Evolutionary conservation across 116 monocot genomes (phyloP).

Genomic region (Phalaenopsis hybrid): DNA sequence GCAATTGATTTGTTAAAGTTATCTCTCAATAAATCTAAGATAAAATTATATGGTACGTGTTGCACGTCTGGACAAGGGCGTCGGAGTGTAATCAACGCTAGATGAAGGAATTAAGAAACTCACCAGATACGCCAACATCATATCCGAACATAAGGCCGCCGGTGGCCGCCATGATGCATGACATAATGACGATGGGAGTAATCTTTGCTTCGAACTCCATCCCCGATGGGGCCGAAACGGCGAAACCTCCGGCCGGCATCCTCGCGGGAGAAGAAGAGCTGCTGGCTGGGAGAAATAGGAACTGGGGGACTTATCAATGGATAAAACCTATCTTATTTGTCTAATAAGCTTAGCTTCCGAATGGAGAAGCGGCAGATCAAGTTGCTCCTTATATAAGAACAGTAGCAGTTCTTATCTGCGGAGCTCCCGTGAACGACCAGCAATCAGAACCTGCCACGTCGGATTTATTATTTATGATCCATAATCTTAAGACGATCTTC

Average conservation of each 20-base stretch:
- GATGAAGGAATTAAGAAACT: not conserved
- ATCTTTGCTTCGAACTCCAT: slow-evolving; percentile 71
- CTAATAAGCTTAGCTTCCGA: too few species aligned
- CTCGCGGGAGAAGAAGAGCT: not conserved
- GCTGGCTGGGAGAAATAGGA: not conserved
- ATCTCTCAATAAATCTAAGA: too few species aligned
- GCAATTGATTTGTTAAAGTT: too few species aligned
- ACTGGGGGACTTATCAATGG: not conserved
- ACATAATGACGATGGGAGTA: slow-evolving; percentile 70
- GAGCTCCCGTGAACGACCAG: not conserved
- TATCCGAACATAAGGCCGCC: slow-evolving; percentile 93
- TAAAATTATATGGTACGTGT: too few species aligned
- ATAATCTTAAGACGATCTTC: not conserved
- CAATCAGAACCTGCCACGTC: not conserved
- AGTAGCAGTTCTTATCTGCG: not conserved
- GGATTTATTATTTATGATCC: not conserved
- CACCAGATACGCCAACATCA: slow-evolving; percentile 84
- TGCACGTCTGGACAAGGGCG: too few species aligned
- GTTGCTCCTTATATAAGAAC: not conserved
- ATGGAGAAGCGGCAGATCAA: not conserved
- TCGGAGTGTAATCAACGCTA: too few species aligned
- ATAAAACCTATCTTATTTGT: too few species aligned
- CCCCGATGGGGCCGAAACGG: slow-evolving; percentile 33
- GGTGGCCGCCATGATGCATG: slow-evolving; percentile 82
- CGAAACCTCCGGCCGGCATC: slow-evolving; percentile 51